Percentiles rank a stretch among this genome's conserved stretches.
These are phyloP conservation scores for Collariella sp. DNA, from an alignment of 495 filamentous ascomycete genomes.

Conservation along the genomic window DNA sequence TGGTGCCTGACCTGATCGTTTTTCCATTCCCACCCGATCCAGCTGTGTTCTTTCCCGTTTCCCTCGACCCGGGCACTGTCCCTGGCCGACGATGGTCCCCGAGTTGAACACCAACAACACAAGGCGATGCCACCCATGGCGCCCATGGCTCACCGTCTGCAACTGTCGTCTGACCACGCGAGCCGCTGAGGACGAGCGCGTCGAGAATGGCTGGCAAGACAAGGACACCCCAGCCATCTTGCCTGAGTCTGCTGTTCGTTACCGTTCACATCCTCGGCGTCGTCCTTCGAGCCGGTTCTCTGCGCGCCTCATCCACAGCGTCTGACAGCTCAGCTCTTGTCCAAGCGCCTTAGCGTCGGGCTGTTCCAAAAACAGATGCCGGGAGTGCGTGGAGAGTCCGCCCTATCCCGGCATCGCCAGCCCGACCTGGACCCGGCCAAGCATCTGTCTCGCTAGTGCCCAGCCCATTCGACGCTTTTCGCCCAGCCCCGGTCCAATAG, in stretches of 20 bases:
- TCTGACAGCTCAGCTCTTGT: neutral
- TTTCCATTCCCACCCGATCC: neutral
- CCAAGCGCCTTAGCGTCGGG: neutral
- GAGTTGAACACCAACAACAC: slow-evolving; percentile 5
- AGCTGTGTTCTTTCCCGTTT: neutral
- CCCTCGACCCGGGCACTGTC: neutral
- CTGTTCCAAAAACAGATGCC: neutral
- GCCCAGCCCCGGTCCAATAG: slow-evolving; percentile 1
- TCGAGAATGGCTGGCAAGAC: too few relatives aligned
- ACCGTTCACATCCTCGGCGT: too few relatives aligned
- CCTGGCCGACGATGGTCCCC: neutral
- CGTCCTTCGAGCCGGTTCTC: neutral
- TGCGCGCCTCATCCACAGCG: neutral
- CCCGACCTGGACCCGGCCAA: neutral
- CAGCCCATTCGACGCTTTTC: neutral
- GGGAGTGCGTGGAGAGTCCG: neutral
- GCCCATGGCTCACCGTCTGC: too few relatives aligned
- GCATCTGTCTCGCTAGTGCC: neutral
- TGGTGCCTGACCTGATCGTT: neutral
- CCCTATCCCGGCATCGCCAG: neutral
- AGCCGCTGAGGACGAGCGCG: too few relatives aligned
- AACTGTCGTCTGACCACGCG: too few relatives aligned
- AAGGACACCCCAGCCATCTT: too few relatives aligned
- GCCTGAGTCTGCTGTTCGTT: too few relatives aligned
- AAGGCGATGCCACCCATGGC: neutral